phyloP scores from a whole-genome alignment of 148 eudicot genomes.

The Rheum nobile region DNA sequence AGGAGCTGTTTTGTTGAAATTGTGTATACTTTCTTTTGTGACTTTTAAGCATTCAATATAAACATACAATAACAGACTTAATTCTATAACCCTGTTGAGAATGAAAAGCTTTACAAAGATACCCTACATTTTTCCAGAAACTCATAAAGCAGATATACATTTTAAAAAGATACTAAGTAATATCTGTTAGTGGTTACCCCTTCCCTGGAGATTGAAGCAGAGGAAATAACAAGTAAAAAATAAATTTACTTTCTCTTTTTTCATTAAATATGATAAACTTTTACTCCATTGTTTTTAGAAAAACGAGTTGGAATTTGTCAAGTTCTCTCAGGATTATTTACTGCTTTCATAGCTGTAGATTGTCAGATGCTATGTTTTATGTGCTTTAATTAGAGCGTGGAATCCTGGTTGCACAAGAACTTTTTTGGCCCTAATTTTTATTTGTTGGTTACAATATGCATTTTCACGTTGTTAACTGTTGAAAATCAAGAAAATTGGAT shows the following conservation, averaged over 20 bases:
- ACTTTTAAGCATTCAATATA: too few species aligned
- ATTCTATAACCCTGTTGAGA: not conserved
- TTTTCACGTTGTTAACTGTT: not conserved
- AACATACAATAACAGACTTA: not conserved
- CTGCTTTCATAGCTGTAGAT: not conserved
- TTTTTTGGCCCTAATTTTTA: not conserved
- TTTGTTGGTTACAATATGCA: not conserved
- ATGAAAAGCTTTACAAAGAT: not conserved
- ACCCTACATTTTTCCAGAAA: not conserved
- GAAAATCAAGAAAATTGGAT: not conserved
- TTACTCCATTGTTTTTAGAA: too few species aligned
- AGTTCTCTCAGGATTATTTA: not conserved
- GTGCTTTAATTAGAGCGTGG: not conserved
- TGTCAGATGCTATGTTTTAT: not conserved
- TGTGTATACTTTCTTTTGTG: too few species aligned
- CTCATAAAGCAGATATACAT: not conserved
- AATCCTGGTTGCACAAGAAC: not conserved
- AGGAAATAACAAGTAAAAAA: not conserved
- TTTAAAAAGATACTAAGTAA: too few species aligned
- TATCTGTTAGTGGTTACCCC: not conserved
- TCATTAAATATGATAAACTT: too few species aligned
- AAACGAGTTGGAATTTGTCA: not conserved
- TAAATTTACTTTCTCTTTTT: not conserved
- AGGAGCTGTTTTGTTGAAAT: too few species aligned
- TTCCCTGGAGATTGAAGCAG: not conserved